phyloP scores from a whole-genome alignment of 1,284 basidiomycete species.

The Cutaneotrichosporon cutaneum region DNA sequence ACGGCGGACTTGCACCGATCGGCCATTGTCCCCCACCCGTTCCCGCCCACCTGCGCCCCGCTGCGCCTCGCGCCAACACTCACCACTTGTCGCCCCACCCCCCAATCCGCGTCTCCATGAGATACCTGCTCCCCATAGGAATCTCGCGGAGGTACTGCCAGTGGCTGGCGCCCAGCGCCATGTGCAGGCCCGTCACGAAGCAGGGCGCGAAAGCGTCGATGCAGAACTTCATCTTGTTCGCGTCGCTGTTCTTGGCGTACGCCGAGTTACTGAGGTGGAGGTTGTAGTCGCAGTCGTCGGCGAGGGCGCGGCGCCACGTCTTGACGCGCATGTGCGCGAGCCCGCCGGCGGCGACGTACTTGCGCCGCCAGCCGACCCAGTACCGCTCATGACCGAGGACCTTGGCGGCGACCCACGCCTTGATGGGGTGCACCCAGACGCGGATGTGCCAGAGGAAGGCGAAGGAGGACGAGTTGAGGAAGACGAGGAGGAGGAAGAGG shows the following conservation, averaged over 20 bases:
- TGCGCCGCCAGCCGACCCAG: conserved; percentile 34
- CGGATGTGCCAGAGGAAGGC: conserved; percentile 51
- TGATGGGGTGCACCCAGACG: conserved; percentile 40
- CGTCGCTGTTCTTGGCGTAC: conserved; percentile 57
- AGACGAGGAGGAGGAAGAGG: conserved; percentile 42
- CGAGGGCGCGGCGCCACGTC: conserved; percentile 36
- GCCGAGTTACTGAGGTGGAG: conserved; percentile 51
- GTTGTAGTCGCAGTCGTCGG: conserved; percentile 54
- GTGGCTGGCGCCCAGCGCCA: conserved; percentile 70
- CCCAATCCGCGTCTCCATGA: conserved; percentile 65
- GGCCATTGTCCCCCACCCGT: too few species aligned
- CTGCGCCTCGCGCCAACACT: conserved; percentile 32
- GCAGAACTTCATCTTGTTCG: conserved; percentile 57
- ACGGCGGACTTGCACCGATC: too few species aligned
- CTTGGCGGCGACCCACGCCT: conserved; percentile 30
- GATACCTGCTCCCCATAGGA: conserved; percentile 66
- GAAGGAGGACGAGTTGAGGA: conserved; percentile 47
- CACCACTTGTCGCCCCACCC: conserved; percentile 86
- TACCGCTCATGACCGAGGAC: conserved; percentile 34
- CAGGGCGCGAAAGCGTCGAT: conserved; percentile 63
- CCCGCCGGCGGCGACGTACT: conserved; percentile 30
- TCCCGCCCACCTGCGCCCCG: background rate
- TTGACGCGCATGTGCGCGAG: conserved; percentile 29
- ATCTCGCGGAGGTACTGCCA: conserved; percentile 77
- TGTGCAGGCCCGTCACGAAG: conserved; percentile 65